A percentile compares a stretch with the other conserved stretches of the same genome.
Evolutionary conservation across 2,329 filamentous ascomycete species (phyloP).

Genomic region (Dendryphion nanum): DNA sequence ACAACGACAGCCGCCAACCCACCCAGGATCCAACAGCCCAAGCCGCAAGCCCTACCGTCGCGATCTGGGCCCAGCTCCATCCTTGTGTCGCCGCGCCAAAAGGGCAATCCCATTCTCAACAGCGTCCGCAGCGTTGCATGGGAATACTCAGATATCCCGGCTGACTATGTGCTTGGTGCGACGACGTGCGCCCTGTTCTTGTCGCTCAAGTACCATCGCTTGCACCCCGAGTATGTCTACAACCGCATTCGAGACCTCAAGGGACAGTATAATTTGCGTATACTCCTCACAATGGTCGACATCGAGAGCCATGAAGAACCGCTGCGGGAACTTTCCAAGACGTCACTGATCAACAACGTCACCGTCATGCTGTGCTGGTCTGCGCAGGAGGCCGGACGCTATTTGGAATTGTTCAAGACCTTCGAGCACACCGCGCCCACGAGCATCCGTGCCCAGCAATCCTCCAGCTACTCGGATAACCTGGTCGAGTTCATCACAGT

Average conservation of each 20-base stretch:
- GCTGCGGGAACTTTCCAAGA: conserved; percentile 87
- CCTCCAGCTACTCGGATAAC: conserved; percentile 78
- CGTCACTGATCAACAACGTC: conserved; percentile 85
- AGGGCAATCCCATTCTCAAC: conserved; percentile 89
- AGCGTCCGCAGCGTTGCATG: conserved; percentile 79
- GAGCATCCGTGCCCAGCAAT: conserved; percentile 82
- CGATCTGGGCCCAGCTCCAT: conserved; percentile 71
- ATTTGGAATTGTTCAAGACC: conserved; percentile 91
- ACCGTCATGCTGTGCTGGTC: conserved; percentile 94
- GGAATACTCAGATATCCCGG: conserved; percentile 97
- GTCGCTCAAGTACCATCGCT: conserved; percentile 92
- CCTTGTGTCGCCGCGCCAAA: conserved; percentile 86
- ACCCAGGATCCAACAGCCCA: conserved; percentile 73
- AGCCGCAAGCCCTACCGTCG: conserved; percentile 76
- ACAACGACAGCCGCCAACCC: conserved; percentile 15
- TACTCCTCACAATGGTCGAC: conserved; percentile 89
- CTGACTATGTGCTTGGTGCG: conserved; percentile 83
- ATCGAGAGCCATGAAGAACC: conserved; percentile 92
- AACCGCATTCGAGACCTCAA: conserved; percentile 82
- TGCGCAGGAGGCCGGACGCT: conserved; percentile 87
- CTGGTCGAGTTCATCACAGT: conserved; percentile 91
- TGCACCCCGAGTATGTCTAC: conserved; percentile 98
- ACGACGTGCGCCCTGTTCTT: conserved; percentile 92
- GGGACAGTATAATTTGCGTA: conserved; percentile 80
- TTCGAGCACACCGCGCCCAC: conserved; percentile 83